phyloP scores from a whole-genome alignment of 129 eudicot species.

The Tagetes patula region DNA sequence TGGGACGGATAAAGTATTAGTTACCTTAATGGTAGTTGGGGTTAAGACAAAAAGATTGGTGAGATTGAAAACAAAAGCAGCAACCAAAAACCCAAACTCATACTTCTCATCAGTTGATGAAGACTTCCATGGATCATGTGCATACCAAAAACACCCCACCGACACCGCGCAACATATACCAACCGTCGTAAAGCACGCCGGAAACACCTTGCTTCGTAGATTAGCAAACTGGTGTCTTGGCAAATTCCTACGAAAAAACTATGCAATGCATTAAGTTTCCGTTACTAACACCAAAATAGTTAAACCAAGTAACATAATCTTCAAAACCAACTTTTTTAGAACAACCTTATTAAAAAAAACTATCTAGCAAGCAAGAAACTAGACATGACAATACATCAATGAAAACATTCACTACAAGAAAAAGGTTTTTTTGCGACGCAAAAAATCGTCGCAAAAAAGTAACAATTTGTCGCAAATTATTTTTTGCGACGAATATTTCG shows the following conservation, averaged over 20 bases:
- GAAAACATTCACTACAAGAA: neutral
- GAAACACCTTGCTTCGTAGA: conserved; percentile 96
- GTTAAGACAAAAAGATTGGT: conserved; percentile 81
- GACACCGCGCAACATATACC: conserved; percentile 89
- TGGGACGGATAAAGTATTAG: no score
- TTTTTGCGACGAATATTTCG: no score
- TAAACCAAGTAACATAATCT: neutral
- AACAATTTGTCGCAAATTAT: no score
- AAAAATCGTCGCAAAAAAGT: no score
- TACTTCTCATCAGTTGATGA: conserved; percentile 68
- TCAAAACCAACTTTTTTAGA: neutral
- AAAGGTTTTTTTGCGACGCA: no score
- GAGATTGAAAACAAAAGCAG: conserved; percentile 72
- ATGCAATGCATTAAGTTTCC: neutral
- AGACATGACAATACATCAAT: neutral
- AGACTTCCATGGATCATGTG: conserved; percentile 81
- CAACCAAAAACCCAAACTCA: conserved; percentile 76
- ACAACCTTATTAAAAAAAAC: no score
- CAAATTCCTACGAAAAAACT: conserved; percentile 47
- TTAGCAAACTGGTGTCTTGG: conserved; percentile 99
- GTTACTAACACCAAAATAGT: neutral
- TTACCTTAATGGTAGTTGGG: conserved; percentile 94
- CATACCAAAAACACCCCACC: conserved; percentile 73
- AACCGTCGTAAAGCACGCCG: conserved; percentile 87
- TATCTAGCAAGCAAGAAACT: neutral